Evolutionary conservation across 2,329 filamentous ascomycete genomes (phyloP).

Genomic region (Huntiella savannae): DNA sequence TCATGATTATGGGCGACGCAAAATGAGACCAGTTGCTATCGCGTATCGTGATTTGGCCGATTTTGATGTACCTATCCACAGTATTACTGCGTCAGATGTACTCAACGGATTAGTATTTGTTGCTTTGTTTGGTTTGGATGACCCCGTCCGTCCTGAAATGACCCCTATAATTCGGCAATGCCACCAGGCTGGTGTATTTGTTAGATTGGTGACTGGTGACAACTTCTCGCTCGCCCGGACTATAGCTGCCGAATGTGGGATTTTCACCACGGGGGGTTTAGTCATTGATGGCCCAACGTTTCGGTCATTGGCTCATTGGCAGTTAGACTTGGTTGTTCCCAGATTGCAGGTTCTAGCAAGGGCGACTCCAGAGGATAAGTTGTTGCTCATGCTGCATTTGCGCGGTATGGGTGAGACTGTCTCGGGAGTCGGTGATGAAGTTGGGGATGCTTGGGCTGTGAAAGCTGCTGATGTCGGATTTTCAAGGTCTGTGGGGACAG

Average conservation of each 20-base stretch:
- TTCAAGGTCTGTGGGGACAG: conserved; percentile 48
- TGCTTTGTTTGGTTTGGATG: conserved; percentile 42
- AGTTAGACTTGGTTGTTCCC: conserved; percentile 32
- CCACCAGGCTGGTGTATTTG: conserved; percentile 43
- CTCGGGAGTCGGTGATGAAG: conserved; percentile 47
- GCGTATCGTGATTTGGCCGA: conserved; percentile 46
- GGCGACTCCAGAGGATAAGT: conserved; percentile 52
- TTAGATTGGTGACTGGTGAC: conserved; percentile 42
- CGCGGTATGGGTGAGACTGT: conserved; percentile 48
- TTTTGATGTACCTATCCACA: conserved; percentile 18
- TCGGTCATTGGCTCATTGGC: conserved; percentile 32
- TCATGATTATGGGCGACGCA: conserved; percentile 41
- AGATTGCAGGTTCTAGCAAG: conserved; percentile 49
- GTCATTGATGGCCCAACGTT: conserved; percentile 39
- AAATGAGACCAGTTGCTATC: conserved; percentile 46
- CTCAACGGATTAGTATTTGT: conserved; percentile 21
- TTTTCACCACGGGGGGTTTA: conserved; percentile 38
- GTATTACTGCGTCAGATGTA: conserved; percentile 15
- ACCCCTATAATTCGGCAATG: conserved; percentile 42
- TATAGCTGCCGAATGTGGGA: conserved; percentile 30
- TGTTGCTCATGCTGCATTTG: conserved; percentile 42
- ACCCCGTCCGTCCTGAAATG: conserved; percentile 45
- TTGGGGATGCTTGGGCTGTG: conserved; percentile 45
- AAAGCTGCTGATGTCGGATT: conserved; percentile 50
- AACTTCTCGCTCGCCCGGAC: conserved; percentile 26